Percentiles rank a stretch among this genome's conserved stretches.
phyloP scores from a whole-genome alignment of 2,329 filamentous ascomycete genomes.

The Furcasterigmium furcatum region DNA sequence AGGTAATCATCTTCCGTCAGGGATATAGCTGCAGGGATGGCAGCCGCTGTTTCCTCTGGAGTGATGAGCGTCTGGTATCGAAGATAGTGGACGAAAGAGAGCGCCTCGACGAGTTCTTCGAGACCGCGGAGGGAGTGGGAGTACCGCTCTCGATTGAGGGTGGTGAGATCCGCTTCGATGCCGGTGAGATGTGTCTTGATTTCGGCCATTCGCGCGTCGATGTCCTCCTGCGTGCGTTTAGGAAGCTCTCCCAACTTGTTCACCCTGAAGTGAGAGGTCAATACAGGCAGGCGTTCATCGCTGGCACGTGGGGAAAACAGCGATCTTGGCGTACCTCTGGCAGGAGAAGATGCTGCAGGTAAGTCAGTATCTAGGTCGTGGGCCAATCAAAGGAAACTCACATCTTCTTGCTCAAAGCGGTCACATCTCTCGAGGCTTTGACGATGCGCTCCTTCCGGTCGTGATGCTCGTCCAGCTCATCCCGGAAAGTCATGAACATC shows the following conservation, averaged over 20 bases:
- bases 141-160: constrained; percentile 82
- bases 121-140: constrained; percentile 75
- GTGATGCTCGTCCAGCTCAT: constrained; percentile 90
- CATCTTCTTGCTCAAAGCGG: constrained; percentile 96
- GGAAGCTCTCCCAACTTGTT: constrained; percentile 12
- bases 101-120: constrained; percentile 91
- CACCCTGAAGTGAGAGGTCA: constrained; percentile 1
- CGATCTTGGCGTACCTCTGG: constrained; percentile 36
- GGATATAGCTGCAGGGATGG: constrained; percentile 50
- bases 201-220: constrained; percentile 63
- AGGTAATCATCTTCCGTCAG: constrained; percentile 83
- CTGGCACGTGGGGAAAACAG: too few relatives aligned
- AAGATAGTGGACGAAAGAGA: constrained; percentile 87
- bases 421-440: constrained; percentile 90
- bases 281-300: not conserved
- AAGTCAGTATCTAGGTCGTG: constrained; percentile 1
- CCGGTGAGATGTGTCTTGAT: constrained; percentile 67
- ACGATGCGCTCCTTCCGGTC: constrained; percentile 87
- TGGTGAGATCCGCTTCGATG: constrained; percentile 71
- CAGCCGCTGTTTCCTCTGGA: constrained; percentile 53
- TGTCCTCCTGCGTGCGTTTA: constrained; percentile 60
- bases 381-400: constrained; percentile 39
- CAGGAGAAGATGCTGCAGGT: constrained; percentile 30
- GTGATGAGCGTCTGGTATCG: constrained; percentile 72
- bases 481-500: constrained; percentile 84